Percentiles rank a stretch among this genome's conserved stretches.
Evolutionary conservation across 2,329 filamentous ascomycete species (phyloP).

Genomic region (Beauveria rudraprayagi): DNA sequence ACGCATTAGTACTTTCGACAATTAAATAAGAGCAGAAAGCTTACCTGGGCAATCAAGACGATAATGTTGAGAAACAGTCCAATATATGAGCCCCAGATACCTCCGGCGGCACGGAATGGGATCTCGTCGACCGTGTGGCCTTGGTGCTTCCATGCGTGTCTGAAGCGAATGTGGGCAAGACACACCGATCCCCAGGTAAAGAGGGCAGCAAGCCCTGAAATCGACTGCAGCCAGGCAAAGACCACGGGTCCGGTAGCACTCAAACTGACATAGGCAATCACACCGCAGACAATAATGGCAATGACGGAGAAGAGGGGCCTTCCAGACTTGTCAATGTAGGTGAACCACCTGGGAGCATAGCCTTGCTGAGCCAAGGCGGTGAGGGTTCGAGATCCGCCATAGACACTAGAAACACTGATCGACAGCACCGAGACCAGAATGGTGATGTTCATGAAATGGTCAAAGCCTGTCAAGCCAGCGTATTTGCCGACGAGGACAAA

Average conservation of each 20-base stretch:
- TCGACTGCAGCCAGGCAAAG: constrained; percentile 58
- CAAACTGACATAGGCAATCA: constrained; percentile 42
- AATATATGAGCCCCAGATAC: constrained; percentile 55
- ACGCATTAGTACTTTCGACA: neutral
- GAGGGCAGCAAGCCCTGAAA: constrained; percentile 56
- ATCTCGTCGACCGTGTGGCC: constrained; percentile 58
- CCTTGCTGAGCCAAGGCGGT: constrained; percentile 51
- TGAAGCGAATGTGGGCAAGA: constrained; percentile 61
- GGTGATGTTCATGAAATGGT: constrained; percentile 51
- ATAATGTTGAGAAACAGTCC: constrained; percentile 50
- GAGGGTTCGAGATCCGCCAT: constrained; percentile 51
- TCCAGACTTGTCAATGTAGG: constrained; percentile 49
- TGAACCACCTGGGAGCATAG: constrained; percentile 48
- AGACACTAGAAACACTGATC: constrained; percentile 51
- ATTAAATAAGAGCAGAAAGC: neutral
- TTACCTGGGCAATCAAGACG: constrained; percentile 46
- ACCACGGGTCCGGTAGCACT: constrained; percentile 37
- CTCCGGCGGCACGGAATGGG: constrained; percentile 53
- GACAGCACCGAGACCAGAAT: constrained; percentile 52
- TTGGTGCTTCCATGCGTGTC: constrained; percentile 51
- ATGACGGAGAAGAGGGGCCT: constrained; percentile 45
- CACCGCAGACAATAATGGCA: constrained; percentile 38
- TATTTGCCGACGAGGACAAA: constrained; percentile 51
- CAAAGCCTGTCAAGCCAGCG: constrained; percentile 42
- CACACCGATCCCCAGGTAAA: constrained; percentile 66